These are phyloP conservation scores for Telfairia occidentalis DNA, from an alignment of 331 rosid species.

Conservation along the genomic window DNA sequence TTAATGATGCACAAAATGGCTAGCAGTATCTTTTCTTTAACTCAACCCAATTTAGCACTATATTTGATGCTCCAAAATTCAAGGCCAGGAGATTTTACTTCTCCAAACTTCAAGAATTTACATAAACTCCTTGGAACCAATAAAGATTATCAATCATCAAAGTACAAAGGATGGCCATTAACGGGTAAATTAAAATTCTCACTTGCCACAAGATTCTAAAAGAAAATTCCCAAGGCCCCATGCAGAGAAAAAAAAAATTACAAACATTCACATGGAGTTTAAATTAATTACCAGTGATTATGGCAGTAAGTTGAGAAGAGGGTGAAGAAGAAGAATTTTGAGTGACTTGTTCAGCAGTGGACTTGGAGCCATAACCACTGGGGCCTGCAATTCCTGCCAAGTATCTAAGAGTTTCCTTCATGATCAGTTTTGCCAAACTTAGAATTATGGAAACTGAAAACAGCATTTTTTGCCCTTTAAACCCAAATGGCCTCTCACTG, in stretches of 20 bases:
- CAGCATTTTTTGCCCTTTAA: background rate
- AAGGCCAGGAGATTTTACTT: background rate
- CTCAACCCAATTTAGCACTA: background rate
- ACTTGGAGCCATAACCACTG: constrained; percentile 90
- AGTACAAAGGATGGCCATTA: background rate
- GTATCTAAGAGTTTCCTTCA: constrained; percentile 85
- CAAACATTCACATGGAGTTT: background rate
- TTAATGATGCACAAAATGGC: background rate
- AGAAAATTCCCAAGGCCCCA: background rate
- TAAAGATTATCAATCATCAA: too few relatives aligned
- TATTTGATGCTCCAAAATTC: background rate
- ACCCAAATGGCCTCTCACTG: background rate
- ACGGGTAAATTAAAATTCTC: background rate
- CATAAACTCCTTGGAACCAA: background rate
- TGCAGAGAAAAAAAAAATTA: background rate
- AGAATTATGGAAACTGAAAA: constrained; percentile 20
- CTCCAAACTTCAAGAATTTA: background rate
- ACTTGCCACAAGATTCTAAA: background rate
- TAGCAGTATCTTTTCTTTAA: background rate
- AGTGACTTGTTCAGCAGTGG: constrained; percentile 90
- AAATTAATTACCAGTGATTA: constrained; percentile 54
- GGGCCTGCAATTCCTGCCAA: constrained; percentile 96
- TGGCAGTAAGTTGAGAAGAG: constrained; percentile 56
- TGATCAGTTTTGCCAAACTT: constrained; percentile 27
- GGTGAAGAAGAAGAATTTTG: constrained; percentile 13